These are phyloP conservation scores for Apiotrichum siamense DNA, from an alignment of 1,284 basidiomycete species.

Conservation along the genomic window DNA sequence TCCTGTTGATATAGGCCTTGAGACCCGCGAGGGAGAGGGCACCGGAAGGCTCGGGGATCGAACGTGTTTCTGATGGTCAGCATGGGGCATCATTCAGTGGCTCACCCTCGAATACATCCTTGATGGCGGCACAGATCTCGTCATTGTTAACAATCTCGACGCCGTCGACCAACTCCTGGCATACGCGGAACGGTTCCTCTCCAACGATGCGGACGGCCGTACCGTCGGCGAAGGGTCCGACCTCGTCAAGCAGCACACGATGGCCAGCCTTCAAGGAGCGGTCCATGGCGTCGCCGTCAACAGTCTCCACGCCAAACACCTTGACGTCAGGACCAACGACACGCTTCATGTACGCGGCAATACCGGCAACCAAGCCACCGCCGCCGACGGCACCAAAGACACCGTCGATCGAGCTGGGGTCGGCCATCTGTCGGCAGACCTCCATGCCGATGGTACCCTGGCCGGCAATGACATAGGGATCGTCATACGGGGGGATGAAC, in stretches of 20 bases:
- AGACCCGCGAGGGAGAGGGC: slow-evolving; percentile 87
- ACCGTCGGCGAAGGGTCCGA: slow-evolving; percentile 96
- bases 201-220: slow-evolving; percentile 97
- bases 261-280: slow-evolving; percentile 70
- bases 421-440: slow-evolving; percentile 75
- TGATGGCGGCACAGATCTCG: slow-evolving; percentile 97
- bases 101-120: slow-evolving; percentile 94
- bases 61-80: slow-evolving; percentile 68
- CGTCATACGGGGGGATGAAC: slow-evolving; percentile 96
- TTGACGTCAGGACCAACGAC: slow-evolving; percentile 79
- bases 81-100: slow-evolving; percentile 11
- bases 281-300: slow-evolving; percentile 90
- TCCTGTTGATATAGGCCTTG: slow-evolving; percentile 77
- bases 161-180: slow-evolving; percentile 75
- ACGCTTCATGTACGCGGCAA: slow-evolving; percentile 87
- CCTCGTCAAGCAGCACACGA: slow-evolving; percentile 76
- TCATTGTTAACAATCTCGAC: slow-evolving; percentile 86
- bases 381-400: slow-evolving; percentile 91
- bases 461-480: slow-evolving; percentile 93
- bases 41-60: slow-evolving; percentile 94
- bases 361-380: slow-evolving; percentile 83
- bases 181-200: slow-evolving; percentile 89
- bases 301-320: slow-evolving; percentile 88
- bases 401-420: slow-evolving; percentile 69
- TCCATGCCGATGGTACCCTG: slow-evolving; percentile 96